Evolutionary conservation across 2,329 filamentous ascomycete genomes (phyloP), one percentile per base, ranked within the genome.

Genomic region (Hypoxylon rubiginosum): DNA sequence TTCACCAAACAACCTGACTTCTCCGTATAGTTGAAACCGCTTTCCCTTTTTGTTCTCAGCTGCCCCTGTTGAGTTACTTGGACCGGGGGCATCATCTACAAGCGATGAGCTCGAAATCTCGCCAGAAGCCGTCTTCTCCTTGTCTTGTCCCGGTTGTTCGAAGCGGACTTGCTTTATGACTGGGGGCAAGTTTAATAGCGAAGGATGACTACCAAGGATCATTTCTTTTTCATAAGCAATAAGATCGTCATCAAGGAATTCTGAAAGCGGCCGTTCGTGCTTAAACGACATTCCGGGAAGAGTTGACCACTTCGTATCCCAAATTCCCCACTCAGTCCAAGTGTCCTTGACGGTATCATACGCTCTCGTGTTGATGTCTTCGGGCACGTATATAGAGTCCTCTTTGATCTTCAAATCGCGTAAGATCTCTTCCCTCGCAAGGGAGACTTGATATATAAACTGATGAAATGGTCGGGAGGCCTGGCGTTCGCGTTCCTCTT

Each of bases 211-310:
- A 15, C 32, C 32, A 7, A 19, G 39, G 8, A n/a, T 8, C 8
- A 21, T 43, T 2, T 43, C 39, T 11, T 21, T 41, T 7, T 17
- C 34, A n/a, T 24, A 39, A 15, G n/a, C 17, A 39, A 41, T 41
- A 1, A 17, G n/a, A 3, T 49, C 43, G 17, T 50, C 30, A 17
- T 21, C 32, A 10, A 19, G 6, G 28, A 51, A 30, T 60, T 49
- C 7, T 17, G 58, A 21, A 7, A 53, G 3, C 17, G 62, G 30
- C 1, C 17, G 26, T 19, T 71, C 67, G 43, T 70, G 62, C 43
- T 55, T 60, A 65, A 60, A 70, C 0, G 32, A 62, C 64, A 61
- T 68, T 8, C 69, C 67, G 1, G 67, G 69, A 3, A 71, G 15
- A n/a, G 65, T 24, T 9, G 54, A 57, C 69, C 67, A 70, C 46